Base-by-base conservation (phyloP, 2,329 filamentous ascomycete genomes). In the Aspergillus carbonarius region DNA sequence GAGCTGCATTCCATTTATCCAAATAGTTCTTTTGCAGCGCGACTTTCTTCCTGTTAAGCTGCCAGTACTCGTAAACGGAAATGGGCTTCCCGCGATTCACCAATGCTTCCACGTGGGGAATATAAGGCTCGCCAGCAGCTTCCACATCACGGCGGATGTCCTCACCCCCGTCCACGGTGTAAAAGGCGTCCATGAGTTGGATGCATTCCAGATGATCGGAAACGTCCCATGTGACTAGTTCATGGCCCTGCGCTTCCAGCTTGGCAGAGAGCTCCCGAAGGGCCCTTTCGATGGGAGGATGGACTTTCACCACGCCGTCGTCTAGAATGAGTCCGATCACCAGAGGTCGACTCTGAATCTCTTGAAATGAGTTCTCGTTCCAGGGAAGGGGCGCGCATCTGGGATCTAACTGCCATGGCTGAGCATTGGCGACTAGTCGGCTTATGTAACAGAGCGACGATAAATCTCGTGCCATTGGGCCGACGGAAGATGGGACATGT, bases 11-110 rank as follows among this genome's bases (percentile, higher is more conserved):
- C 86, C 85, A 89, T 58, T 85, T 83, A 50, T 85, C 79, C 1
- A 87, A 76, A 56, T 86, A 88, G 2, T 73, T 76, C 58, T 85
- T 81, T 61, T 86, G 83, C 4, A 79, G 74, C 0, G 73, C 75
- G 25, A 78, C 57, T 65, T 88, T 88, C 25, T 79, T 77, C 60
- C 77, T 83, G 71, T 88, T 88, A 6, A 89, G 76, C 63, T 88
- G 85, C 87, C 86, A 89, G 71, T 89, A 89, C 4, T 86, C 78
- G 58, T 84, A 88, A 0, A 88, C 84, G 0, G 83, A 86, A 13
- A 88, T 83, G 0, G 84, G 68, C 10, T 78, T 63, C 1, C 78
- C 82, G 0, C 78, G 76, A 53, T 83, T 82, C 13, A 88, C 70
- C 5, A 89, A 76, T 0, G 74, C 78, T 65, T 87, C 77, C 0